Evolutionary conservation across 148 eudicot genomes (phyloP).

Genomic region (Chenopodium berlandieri): DNA sequence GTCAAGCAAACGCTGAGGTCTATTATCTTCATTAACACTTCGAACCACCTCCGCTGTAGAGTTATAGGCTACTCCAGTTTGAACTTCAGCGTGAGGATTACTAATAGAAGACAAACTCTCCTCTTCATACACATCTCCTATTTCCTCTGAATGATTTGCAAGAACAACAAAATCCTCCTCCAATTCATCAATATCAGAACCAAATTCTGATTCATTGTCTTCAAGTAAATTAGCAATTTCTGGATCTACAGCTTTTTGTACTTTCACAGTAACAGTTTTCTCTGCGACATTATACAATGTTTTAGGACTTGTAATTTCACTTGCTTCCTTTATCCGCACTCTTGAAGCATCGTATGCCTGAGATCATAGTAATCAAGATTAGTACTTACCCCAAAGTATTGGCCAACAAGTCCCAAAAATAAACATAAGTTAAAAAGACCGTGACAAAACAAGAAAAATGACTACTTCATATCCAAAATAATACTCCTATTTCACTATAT

Average conservation of each 20-base stretch:
- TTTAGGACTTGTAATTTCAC: slow-evolving; percentile 48
- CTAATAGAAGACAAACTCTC: slow-evolving; percentile 28
- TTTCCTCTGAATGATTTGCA: slow-evolving; percentile 64
- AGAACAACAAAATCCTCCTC: slow-evolving; percentile 88
- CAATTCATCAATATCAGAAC: slow-evolving; percentile 81
- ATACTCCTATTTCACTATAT: too few species aligned
- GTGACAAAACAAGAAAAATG: not conserved
- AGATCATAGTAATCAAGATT: slow-evolving; percentile 16
- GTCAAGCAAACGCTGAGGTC: slow-evolving; percentile 66
- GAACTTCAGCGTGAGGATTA: slow-evolving; percentile 25
- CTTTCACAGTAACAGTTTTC: slow-evolving; percentile 57
- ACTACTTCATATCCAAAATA: not conserved
- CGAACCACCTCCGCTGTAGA: slow-evolving; percentile 9
- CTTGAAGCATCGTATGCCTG: slow-evolving; percentile 97
- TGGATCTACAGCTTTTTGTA: slow-evolving; percentile 77
- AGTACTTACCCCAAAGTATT: not conserved
- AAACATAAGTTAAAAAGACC: not conserved
- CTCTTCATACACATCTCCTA: slow-evolving; percentile 32
- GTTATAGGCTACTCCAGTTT: slow-evolving; percentile 17
- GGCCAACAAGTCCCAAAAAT: not conserved
- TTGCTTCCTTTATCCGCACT: slow-evolving; percentile 40
- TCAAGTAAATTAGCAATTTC: slow-evolving; percentile 74
- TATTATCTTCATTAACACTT: slow-evolving; percentile 37
- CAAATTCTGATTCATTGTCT: slow-evolving; percentile 65
- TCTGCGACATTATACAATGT: slow-evolving; percentile 64